phyloP scores from a whole-genome alignment of 352 stramenopile species.

The Peronospora tabacina region DNA sequence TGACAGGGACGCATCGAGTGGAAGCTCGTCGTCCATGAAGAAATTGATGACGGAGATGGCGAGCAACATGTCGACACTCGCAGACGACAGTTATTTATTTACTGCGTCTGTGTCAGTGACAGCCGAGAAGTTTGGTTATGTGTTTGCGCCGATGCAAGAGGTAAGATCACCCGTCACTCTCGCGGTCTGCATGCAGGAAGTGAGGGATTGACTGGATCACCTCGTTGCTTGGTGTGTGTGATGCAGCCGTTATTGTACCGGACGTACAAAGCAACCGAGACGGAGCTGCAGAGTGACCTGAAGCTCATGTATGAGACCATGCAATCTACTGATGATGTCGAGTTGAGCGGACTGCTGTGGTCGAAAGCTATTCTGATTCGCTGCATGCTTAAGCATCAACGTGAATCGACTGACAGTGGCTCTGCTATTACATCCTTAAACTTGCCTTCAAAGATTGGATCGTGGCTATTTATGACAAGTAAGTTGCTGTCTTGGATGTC shows the following conservation, averaged over 20 bases:
- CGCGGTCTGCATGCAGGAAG: not conserved
- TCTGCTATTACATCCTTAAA: conserved; percentile 16
- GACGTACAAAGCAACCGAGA: conserved; percentile 49
- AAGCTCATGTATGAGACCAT: conserved; percentile 56
- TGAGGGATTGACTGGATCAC: not conserved
- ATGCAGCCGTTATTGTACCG: conserved; percentile 42
- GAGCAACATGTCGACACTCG: conserved; percentile 62
- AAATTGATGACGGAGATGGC: conserved; percentile 67
- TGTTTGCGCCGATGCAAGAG: conserved; percentile 71
- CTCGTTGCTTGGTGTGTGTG: conserved; percentile 1
- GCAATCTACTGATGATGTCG: conserved; percentile 40
- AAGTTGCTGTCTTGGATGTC: conserved; percentile 8
- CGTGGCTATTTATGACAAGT: conserved; percentile 79
- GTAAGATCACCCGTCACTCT: conserved; percentile 10
- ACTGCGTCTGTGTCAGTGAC: conserved; percentile 24
- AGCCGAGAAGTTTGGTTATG: conserved; percentile 76
- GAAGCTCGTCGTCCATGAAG: conserved; percentile 32
- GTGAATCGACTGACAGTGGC: conserved; percentile 7
- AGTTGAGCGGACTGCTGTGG: conserved; percentile 57
- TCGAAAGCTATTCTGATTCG: conserved; percentile 63
- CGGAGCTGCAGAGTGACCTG: conserved; percentile 47
- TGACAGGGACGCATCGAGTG: conserved; percentile 8
- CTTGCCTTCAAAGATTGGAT: conserved; percentile 50
- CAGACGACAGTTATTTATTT: conserved; percentile 56
- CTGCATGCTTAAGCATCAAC: conserved; percentile 33